These are phyloP conservation scores for Areca catechu DNA, from an alignment of 176 grass and related monocot species.

Conservation along the genomic window DNA sequence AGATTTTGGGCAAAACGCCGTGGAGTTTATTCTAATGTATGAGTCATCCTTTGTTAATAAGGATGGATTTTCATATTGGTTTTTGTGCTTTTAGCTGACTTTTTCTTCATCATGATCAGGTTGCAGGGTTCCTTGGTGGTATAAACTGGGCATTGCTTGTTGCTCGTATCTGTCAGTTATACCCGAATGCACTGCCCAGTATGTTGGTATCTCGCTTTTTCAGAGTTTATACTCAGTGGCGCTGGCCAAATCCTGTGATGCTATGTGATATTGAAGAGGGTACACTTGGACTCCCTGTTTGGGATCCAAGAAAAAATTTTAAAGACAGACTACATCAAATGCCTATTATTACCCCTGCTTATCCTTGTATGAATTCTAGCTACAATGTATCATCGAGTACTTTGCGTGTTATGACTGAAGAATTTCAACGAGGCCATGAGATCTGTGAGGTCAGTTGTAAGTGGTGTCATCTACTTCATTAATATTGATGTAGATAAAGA, in stretches of 20 bases:
- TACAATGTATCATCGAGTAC: constrained; percentile 88
- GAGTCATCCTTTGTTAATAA: constrained; percentile 8
- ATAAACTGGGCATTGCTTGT: constrained; percentile 98
- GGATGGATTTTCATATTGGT: constrained; percentile 6
- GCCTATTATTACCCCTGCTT: constrained; percentile 97
- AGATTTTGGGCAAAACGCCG: constrained; percentile 80
- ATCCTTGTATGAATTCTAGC: constrained; percentile 94
- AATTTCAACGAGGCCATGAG: constrained; percentile 63
- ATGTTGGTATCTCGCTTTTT: constrained; percentile 94
- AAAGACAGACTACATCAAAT: constrained; percentile 82
- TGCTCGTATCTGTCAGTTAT: constrained; percentile 87
- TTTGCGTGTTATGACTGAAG: constrained; percentile 63
- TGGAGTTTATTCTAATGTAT: constrained; percentile 94
- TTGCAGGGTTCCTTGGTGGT: constrained; percentile 93
- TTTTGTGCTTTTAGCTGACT: constrained; percentile 1
- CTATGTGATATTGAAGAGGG: constrained; percentile 82
- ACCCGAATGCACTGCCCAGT: constrained; percentile 80
- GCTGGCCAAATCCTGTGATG: constrained; percentile 97
- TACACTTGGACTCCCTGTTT: constrained; percentile 63
- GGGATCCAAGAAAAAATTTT: constrained; percentile 86
- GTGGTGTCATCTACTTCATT: too few relatives aligned
- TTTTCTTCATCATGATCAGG: constrained; percentile 34
- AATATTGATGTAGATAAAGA: too few relatives aligned
- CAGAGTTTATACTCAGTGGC: constrained; percentile 76
- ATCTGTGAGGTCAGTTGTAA: constrained; percentile 60